Conservation (phyloP, 768 basidiomycete species). For the Macrolepiota dolichaula region DNA sequence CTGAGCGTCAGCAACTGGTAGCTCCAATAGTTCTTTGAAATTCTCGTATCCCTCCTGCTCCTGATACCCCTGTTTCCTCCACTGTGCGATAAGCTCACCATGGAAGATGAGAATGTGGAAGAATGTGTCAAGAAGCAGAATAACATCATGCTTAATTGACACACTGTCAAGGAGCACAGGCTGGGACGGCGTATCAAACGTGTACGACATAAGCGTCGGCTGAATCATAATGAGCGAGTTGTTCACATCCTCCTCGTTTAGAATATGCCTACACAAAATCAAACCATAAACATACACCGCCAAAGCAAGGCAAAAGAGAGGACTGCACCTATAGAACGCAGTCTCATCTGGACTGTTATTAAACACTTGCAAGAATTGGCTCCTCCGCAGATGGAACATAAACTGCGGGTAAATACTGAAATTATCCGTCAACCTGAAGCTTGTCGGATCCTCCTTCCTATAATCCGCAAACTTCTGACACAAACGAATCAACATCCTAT, state of each 20-base stretch:
- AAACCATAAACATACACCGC: constrained; percentile 7
- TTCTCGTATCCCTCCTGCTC: constrained; percentile 99
- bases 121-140: constrained; percentile 96
- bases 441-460: constrained; percentile 93
- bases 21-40: constrained; percentile 89
- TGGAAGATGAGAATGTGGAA: constrained; percentile 99
- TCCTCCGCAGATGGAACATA: constrained; percentile 98
- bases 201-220: constrained; percentile 98
- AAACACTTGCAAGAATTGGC: constrained; percentile 98
- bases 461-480: constrained; percentile 99
- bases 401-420: constrained; percentile 99
- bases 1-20: constrained; percentile 87
- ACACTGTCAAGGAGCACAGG: constrained; percentile 96
- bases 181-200: constrained; percentile 86
- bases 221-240: constrained; percentile 99
- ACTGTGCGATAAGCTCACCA: constrained; percentile 93
- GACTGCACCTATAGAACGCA: constrained; percentile 86
- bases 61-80: constrained; percentile 98
- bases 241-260: constrained; percentile 98
- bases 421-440: constrained; percentile 90
- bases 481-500: constrained; percentile 95
- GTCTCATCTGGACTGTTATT: constrained; percentile 99
- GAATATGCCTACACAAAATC: constrained; percentile 62
- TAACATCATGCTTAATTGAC: constrained; percentile 95
- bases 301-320: neutral